These are phyloP conservation scores for Polyporus arcularius DNA, from an alignment of 768 basidiomycete genomes.

Conservation along the genomic window DNA sequence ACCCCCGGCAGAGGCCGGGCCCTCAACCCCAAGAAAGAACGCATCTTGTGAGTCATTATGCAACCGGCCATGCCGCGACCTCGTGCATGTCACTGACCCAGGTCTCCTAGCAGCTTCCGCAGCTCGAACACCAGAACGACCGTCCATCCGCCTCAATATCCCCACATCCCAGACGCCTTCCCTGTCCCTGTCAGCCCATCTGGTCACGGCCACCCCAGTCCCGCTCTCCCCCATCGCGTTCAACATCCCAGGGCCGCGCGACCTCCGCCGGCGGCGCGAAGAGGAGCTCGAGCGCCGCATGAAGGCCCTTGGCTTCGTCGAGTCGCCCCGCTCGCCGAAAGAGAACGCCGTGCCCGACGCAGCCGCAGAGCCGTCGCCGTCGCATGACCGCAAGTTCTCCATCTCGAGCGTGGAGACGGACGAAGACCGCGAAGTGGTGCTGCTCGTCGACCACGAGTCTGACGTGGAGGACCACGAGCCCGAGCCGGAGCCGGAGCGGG, in stretches of 20 bases:
- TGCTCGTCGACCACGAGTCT: slow-evolving; percentile 8
- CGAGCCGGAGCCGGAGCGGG: neutral
- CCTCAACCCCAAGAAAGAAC: neutral
- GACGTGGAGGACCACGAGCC: neutral
- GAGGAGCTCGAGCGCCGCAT: slow-evolving; percentile 13
- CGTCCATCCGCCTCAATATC: slow-evolving; percentile 4
- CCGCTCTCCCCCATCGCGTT: slow-evolving; percentile 19
- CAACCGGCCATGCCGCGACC: too few species aligned
- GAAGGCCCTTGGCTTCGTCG: slow-evolving; percentile 18
- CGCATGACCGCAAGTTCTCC: neutral
- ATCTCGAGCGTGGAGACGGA: slow-evolving; percentile 4
- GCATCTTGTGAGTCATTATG: too few species aligned
- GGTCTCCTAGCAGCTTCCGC: neutral
- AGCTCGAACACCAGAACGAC: neutral
- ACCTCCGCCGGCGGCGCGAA: slow-evolving; percentile 14
- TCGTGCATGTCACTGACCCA: neutral
- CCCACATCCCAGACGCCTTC: neutral
- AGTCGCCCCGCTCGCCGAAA: slow-evolving; percentile 1
- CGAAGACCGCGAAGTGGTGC: slow-evolving; percentile 13
- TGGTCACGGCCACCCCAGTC: neutral
- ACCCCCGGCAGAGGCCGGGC: neutral
- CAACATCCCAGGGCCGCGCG: slow-evolving; percentile 7
- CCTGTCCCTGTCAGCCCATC: neutral
- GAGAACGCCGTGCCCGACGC: neutral
- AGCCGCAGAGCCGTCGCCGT: neutral